phyloP scores from a whole-genome alignment of 306 rosid genomes.

The Dicorynia guianensis region DNA sequence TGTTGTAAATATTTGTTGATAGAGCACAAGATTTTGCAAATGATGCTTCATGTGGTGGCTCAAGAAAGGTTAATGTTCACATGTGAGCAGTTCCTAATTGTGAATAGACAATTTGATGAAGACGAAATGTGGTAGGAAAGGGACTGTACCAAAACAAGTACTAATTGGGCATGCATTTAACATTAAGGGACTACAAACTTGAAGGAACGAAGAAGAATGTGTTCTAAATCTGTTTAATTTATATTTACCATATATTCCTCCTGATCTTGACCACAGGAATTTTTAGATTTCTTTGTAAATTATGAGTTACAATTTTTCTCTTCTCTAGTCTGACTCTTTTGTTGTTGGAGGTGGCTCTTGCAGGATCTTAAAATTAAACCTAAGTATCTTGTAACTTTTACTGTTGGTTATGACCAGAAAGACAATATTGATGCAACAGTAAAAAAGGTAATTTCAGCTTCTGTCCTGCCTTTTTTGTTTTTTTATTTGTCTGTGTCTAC shows the following conservation, averaged over 20 bases:
- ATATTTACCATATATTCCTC: neutral
- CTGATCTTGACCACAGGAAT: neutral
- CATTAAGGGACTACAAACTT: neutral
- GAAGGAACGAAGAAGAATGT: neutral
- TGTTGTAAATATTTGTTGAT: neutral
- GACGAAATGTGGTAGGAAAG: no score
- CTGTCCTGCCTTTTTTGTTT: neutral
- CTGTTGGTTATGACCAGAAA: constrained; percentile 77
- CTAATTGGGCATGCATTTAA: no score
- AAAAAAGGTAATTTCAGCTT: constrained; percentile 64
- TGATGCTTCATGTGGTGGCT: no score
- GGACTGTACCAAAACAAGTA: no score
- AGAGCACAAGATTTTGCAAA: no score
- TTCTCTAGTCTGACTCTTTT: constrained; percentile 50
- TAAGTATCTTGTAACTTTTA: constrained; percentile 82
- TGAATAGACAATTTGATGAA: no score
- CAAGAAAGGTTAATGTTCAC: no score
- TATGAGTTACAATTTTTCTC: constrained; percentile 1
- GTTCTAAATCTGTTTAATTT: neutral
- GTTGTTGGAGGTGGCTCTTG: constrained; percentile 55
- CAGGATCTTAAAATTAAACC: constrained; percentile 72
- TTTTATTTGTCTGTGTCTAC: neutral
- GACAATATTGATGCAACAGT: constrained; percentile 79
- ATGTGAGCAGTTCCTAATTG: no score
- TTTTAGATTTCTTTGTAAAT: constrained; percentile 7